Evolutionary conservation across 768 basidiomycete genomes (phyloP), one percentile per base, ranked within the genome.

Genomic region (Auricularia sp.): DNA sequence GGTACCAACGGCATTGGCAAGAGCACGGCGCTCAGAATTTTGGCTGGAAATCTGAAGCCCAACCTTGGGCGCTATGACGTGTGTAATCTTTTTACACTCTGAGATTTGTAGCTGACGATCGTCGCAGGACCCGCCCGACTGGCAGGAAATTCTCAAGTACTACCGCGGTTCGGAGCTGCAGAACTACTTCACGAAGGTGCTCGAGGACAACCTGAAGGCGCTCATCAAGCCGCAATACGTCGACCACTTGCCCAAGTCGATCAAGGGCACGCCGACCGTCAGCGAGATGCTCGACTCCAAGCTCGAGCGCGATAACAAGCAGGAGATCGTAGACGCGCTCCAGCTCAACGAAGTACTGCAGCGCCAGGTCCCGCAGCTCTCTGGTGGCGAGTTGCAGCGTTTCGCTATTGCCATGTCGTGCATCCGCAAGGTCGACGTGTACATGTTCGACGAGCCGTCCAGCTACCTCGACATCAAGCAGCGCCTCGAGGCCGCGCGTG

Each of bases 1-100:
- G 97, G 97, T 36, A 98, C 96, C 0, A 99, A 99, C 77, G 97
- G 97, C 86, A 99, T 98, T 68, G 97, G 97, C 63, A 99, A 99
- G 80, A 94, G 91, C 69, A 99, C 97, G 0, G 97, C 97, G 4
- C 80, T 99, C 64, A 98, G 98, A 77, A 90, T 99, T 66, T 78
- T 99, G 36, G 93, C 94, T 16, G 97, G 97, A 61, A 98, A 98
- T 75, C 82, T 96, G 65, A 99, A 99, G 76, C 96, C 97, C 7
- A 99, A 99, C 76, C 82, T 99, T 62, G 97, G 97, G 8, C 86
- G 91, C 69, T 99, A 97, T 74, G 97, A 98, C 72, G 91, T 93
- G 71, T 69, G 88, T 77, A 47, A 43, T 54, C 53, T 65, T 16
- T 61, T 62, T 35, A 36, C 21, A 44, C 58, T 47, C 47, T 60